Evolutionary conservation across 2,329 filamentous ascomycete species (phyloP), one percentile per base, ranked within the genome.

Genomic region (Colletotrichum gloeosporioides): DNA sequence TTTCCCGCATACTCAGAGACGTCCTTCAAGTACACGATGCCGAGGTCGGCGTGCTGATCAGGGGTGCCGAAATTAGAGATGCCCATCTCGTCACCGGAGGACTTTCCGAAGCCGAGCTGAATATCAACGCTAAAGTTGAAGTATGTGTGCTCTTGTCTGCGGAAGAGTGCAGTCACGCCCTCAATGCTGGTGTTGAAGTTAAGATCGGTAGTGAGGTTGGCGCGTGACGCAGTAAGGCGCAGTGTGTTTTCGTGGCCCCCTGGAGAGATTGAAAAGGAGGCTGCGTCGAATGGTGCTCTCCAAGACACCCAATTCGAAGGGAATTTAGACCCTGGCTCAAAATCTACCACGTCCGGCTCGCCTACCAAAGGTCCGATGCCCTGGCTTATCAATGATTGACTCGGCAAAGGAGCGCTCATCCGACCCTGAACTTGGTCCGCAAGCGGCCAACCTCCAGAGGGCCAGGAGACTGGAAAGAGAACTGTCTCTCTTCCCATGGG

Each of bases 401-500:
- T 29, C 8, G 25, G 55, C 22, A 59, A 29, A 15, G 55, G 55
- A 29, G 25, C 55, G 22, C 25, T 59, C 55, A 59, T 29, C 55
- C 16, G 25, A 59, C 25, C 55, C 6, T 29, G 22, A 12, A 59
- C 55, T 29, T 59, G 55, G 25, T 59, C 25, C 3, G 55, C 62
- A 44, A 67, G 12, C 4, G 64, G 64, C 64, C 64, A 67, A 3
- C n/a, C 25, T 2, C 39, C 64, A 13, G 27, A 39, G 6, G 27
- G 15, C 64, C 64, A 67, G 5, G 39, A 53, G 18, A 87, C 88
- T 0, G 88, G 85, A 15, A 84, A 85, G 5, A 91, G 80, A 0
- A 90, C 86, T 0, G 87, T 87, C 79, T 92, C 90, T 10, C 90
- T 83, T 3, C 90, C 90, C 89, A 91, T 90, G 0, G 89, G 88